Conservation (phyloP, 768 basidiomycete genomes). For the Tricholoma furcatifolium region DNA sequence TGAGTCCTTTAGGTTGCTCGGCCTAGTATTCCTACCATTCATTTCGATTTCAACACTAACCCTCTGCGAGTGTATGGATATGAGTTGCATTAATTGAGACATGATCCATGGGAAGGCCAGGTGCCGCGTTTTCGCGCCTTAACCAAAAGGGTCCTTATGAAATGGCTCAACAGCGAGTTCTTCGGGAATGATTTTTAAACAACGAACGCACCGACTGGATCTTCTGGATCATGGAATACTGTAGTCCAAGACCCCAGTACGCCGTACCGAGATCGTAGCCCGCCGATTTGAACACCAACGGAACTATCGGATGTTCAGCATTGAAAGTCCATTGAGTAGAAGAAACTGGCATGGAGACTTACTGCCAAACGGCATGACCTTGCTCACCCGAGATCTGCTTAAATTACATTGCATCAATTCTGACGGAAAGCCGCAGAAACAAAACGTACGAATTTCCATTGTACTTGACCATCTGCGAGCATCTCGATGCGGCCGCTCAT, state of each 20-base stretch:
- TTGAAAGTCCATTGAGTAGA: not conserved
- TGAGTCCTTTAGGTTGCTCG: no score
- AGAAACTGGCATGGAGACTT: slow-evolving; percentile 12
- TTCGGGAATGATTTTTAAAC: not conserved
- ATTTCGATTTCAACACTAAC: no score
- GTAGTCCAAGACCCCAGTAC: slow-evolving; percentile 54
- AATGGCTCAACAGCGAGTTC: not conserved
- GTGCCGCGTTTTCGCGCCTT: slow-evolving; percentile 15
- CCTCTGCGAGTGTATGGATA: not conserved
- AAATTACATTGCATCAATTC: not conserved
- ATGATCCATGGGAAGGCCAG: slow-evolving; percentile 16
- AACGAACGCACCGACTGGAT: slow-evolving; percentile 40
- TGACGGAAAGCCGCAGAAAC: not conserved
- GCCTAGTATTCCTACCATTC: no score
- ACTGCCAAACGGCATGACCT: slow-evolving; percentile 58
- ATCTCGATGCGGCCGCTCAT: slow-evolving; percentile 56
- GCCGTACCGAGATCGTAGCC: slow-evolving; percentile 56
- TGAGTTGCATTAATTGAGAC: slow-evolving; percentile 12
- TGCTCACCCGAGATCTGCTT: slow-evolving; percentile 50
- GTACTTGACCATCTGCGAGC: slow-evolving; percentile 54
- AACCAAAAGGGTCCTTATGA: slow-evolving; percentile 38
- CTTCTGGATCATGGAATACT: slow-evolving; percentile 40
- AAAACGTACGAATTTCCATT: slow-evolving; percentile 62
- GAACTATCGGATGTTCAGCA: slow-evolving; percentile 35
- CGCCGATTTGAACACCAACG: slow-evolving; percentile 63